Base-by-base conservation (phyloP, 164 flowering plant genomes). In the Vitis rotundifolia region DNA sequence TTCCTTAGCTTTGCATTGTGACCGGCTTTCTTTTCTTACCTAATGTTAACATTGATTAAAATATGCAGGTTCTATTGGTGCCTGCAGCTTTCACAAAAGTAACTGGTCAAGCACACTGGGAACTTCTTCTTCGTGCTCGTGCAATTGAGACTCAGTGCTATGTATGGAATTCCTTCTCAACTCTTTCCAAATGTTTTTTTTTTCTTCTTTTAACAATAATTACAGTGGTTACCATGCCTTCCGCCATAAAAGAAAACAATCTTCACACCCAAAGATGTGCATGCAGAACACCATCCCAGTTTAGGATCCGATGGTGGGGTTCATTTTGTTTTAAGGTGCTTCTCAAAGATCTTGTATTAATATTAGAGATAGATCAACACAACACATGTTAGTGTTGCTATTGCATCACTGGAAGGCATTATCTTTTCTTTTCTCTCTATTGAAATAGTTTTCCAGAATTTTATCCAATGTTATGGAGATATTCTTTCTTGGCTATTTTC, bases 61-160 rank as follows among this genome's bases (percentile, higher is more conserved):
- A 49, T 74, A 1, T 72, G 75, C 84, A 93, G 97, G 88, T 94
- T 73, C 70, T 94, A 22, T 77, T 94, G 69, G 92, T 92, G 14
- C 98, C 97, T 77, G 66, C 98, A 13, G 98, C 98, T 63, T 94
- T 94, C 74, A 92, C 97, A 11, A 88, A 71, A 72, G 83, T 86
- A 64, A 94, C 98, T 44, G 98, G 98, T 59, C 77, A 87, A 77
- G 97, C 98, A 16, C 98, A 94, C 59, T 94, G 98, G 98, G 98
- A 94, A 78, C 76, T 92, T 85, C 94, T 94, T 82, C 92, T 94
- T 55, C 93, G 95, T 31, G 91, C 97, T 64, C 94, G 97, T 69
- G 98, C 98, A 67, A 87, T 94, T 68, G 97, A 94, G 82, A 94
- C 93, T 71, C 97, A 94, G 51, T 94, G 98, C 77, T 92, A 92